Percentiles rank a stretch among this genome's conserved stretches.
These are phyloP conservation scores for Lotus japonicus DNA, from an alignment of 306 rosid genomes.

Conservation along the genomic window DNA sequence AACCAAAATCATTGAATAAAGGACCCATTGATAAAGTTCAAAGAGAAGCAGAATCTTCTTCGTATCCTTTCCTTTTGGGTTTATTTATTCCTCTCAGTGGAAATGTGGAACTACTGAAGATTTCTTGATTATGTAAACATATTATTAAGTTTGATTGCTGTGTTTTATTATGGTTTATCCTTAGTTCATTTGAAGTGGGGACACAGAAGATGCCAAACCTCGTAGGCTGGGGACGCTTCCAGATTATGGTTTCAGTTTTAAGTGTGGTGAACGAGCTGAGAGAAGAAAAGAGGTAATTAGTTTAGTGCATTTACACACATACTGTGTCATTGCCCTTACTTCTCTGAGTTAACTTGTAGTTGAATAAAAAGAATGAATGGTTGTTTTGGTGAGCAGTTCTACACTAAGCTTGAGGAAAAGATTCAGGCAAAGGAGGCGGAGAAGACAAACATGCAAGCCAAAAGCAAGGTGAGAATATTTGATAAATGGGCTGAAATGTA, in stretches of 20 bases:
- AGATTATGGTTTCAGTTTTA: constrained; percentile 85
- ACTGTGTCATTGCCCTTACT: not conserved
- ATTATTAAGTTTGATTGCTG: not conserved
- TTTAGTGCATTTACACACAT: constrained; percentile 9
- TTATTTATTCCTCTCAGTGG: not conserved
- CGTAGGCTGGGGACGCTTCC: constrained; percentile 67
- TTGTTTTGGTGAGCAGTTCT: constrained; percentile 57
- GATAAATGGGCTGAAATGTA: constrained; percentile 2
- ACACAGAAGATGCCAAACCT: constrained; percentile 55
- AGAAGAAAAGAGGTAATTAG: constrained; percentile 86
- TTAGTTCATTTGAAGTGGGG: constrained; percentile 46
- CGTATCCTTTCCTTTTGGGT: constrained; percentile 58
- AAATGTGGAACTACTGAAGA: not conserved
- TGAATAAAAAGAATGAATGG: not conserved
- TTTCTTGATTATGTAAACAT: not conserved
- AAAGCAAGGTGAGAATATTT: constrained; percentile 60
- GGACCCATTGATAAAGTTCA: constrained; percentile 37
- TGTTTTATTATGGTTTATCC: constrained; percentile 31
- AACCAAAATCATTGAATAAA: constrained; percentile 46
- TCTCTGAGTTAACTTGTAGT: constrained; percentile 7
- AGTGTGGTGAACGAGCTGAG: constrained; percentile 90
- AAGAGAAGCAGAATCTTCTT: constrained; percentile 53
- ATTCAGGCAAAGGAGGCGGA: constrained; percentile 89
- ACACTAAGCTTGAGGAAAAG: constrained; percentile 88
- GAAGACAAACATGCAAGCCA: constrained; percentile 75